Conservation (phyloP, 768 basidiomycete genomes). For the Rhodocollybia butyracea region DNA sequence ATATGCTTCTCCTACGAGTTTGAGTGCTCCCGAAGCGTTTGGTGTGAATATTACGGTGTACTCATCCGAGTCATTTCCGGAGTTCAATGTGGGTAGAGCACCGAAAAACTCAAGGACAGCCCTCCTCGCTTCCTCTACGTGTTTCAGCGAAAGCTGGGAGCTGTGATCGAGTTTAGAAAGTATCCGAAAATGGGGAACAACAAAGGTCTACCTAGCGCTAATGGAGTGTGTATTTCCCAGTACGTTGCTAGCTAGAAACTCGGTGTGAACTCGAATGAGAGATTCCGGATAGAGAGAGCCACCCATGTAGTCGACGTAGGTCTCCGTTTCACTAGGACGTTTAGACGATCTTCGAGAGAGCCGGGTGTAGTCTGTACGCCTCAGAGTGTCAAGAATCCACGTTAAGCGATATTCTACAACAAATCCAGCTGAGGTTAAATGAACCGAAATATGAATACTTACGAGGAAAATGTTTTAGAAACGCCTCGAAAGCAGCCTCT, state of each 20-base stretch:
- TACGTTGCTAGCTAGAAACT: conserved; percentile 62
- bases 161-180: conserved; percentile 31
- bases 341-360: conserved; percentile 36
- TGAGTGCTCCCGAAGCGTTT: conserved; percentile 77
- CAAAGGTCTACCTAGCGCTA: conserved; percentile 60
- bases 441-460: conserved; percentile 18
- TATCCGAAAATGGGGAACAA: conserved; percentile 5
- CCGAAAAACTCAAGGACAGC: conserved; percentile 76
- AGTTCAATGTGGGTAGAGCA: conserved; percentile 42
- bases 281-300: conserved; percentile 78
- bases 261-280: conserved; percentile 65
- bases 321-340: conserved; percentile 47
- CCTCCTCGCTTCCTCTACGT: conserved; percentile 64
- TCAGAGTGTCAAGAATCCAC: conserved; percentile 68
- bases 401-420: conserved; percentile 57
- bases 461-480: conserved; percentile 32
- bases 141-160: conserved; percentile 65
- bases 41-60: conserved; percentile 82
- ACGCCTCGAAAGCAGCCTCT: conserved; percentile 42
- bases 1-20: conserved; percentile 79
- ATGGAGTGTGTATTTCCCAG: conserved; percentile 86
- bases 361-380: conserved; percentile 58
- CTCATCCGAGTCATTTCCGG: conserved; percentile 26
- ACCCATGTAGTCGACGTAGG: conserved; percentile 87
- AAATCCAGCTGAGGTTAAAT: conserved; percentile 3